These are phyloP conservation scores for Penicillium brasilianum DNA, from an alignment of 2,329 filamentous ascomycete species.

Conservation along the genomic window DNA sequence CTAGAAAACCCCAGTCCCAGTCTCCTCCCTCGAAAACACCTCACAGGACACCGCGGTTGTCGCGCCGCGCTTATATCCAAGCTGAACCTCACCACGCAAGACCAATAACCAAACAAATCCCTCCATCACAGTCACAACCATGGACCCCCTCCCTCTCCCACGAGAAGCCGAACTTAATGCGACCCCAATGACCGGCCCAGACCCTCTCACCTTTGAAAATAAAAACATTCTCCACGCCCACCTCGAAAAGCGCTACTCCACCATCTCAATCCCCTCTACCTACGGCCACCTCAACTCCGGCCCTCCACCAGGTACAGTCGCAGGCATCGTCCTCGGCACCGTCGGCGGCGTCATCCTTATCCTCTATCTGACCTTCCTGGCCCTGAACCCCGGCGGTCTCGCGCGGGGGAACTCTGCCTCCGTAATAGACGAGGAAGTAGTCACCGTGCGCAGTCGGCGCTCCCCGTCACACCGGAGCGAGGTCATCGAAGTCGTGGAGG, in stretches of 20 bases:
- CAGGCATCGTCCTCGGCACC: constrained; percentile 60
- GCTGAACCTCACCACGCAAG: neutral
- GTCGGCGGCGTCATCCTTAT: constrained; percentile 60
- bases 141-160: constrained; percentile 7
- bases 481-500: constrained; percentile 41
- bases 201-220: neutral
- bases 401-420: constrained; percentile 29
- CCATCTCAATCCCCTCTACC: constrained; percentile 63
- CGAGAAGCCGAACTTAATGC: neutral
- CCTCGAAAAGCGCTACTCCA: constrained; percentile 35
- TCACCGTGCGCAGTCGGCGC: constrained; percentile 31
- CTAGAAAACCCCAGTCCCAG: neutral
- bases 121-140: neutral
- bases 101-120: neutral
- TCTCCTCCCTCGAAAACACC: neutral
- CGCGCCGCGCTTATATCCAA: neutral
- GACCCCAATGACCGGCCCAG: neutral
- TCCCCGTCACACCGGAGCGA: constrained; percentile 23
- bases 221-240: constrained; percentile 15
- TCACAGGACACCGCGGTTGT: neutral
- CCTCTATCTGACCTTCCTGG: constrained; percentile 58
- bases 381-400: constrained; percentile 52
- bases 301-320: constrained; percentile 62
- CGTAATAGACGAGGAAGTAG: constrained; percentile 34
- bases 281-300: constrained; percentile 61